Evolutionary conservation across 2,329 filamentous ascomycete species (phyloP), one percentile per base, ranked within the genome.

Genomic region (Aspergillus japonicus): DNA sequence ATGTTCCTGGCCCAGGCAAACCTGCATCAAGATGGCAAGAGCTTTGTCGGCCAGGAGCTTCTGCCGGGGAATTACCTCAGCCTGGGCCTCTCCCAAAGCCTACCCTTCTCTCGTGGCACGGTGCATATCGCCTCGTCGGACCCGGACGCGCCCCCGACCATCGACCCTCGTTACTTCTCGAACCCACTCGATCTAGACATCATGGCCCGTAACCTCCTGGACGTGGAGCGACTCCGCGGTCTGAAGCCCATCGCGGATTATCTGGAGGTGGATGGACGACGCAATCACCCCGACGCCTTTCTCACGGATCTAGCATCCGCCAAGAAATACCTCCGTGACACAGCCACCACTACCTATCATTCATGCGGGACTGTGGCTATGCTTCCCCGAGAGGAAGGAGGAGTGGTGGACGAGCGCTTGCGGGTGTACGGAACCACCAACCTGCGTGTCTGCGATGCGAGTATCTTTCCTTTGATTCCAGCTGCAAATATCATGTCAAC

Each of bases 401-500:
- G 73, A 0, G 74, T 76, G 4, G 71, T 78, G 0, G 67, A 71
- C 60, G 56, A 66, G 11, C 62, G 70, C 5, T 54, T 72, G 50
- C 64, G 42, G 52, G 72, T 74, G 2, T 71, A 75, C 54, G 75
- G 75, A 2, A 70, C 72, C 3, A 47, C 57, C 14, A 72, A 72
- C 23, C 49, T 78, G 51, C 68, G 75, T 2, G 66, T 77, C 6
- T 70, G 73, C 7, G 75, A 78, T 64, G 74, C 75, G 4, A 75
- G 72, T 64, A 58, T 76, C 8, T 70, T 77, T 11, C 74, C 75
- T 0, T 62, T 77, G 12, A 66, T 77, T 29, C 69, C 73, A 4
- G 67, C 70, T 31, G 76, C 72, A 4, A 76, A 79, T 62, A 70
- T 76, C 4, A 68, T 75, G 61, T 66, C 70, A 3, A 74, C 72